Conservation (phyloP, 192 early-diverging fungal species). For the Chytriomyces hyalinus region DNA sequence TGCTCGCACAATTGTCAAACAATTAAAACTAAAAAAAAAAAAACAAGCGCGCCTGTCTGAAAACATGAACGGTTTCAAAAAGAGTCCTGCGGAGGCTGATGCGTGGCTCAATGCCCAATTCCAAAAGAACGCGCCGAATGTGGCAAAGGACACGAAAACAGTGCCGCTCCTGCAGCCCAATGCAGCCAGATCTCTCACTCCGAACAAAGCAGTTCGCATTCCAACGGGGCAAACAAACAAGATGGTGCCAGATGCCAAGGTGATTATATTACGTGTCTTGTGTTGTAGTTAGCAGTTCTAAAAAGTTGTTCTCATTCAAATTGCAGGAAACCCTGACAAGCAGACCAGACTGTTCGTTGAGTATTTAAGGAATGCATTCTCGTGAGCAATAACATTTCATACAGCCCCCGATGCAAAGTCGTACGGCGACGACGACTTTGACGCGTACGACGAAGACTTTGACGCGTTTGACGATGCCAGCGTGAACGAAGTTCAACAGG, state of each 20-base stretch:
- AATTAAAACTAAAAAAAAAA: constrained; percentile 27
- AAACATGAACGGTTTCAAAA: constrained; percentile 32
- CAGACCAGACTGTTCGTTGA: not conserved
- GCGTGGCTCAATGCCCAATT: constrained; percentile 28
- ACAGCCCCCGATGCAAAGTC: constrained; percentile 21
- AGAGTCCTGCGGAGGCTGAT: constrained; percentile 1
- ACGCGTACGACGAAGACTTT: constrained; percentile 52
- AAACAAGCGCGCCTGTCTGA: too few relatives aligned
- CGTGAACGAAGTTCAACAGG: constrained; percentile 29
- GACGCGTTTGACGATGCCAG: constrained; percentile 41
- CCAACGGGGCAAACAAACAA: constrained; percentile 10
- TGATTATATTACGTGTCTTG: not conserved
- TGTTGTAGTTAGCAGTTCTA: too few relatives aligned
- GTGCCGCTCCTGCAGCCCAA: not conserved
- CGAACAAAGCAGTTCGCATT: constrained; percentile 24
- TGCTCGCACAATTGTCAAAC: not conserved
- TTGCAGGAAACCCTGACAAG: too few relatives aligned
- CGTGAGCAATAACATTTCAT: not conserved
- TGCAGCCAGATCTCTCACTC: not conserved
- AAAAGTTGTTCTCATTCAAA: too few relatives aligned
- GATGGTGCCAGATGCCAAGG: not conserved
- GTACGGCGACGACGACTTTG: constrained; percentile 51
- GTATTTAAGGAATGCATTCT: not conserved
- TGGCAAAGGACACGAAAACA: not conserved
- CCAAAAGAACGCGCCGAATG: not conserved